Percentiles rank a stretch among this genome's conserved stretches.
These are phyloP conservation scores for Aspergillus neotritici DNA, from an alignment of 2,329 filamentous ascomycete genomes.

Conservation along the genomic window DNA sequence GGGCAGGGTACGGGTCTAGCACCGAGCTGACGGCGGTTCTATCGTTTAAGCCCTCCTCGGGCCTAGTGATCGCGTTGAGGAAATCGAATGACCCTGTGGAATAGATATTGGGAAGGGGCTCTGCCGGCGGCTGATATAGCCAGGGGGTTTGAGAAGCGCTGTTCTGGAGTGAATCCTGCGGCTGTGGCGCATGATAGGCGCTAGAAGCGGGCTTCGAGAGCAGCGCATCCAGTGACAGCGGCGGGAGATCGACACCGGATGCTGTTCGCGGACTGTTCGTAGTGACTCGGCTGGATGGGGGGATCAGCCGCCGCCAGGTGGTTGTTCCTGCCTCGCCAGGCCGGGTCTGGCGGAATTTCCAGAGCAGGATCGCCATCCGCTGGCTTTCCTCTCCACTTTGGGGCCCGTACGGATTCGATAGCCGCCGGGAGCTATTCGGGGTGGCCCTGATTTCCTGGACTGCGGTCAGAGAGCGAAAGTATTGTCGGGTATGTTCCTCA, in stretches of 20 bases:
- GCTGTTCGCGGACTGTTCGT: conserved; percentile 34
- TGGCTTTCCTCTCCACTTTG: conserved; percentile 27
- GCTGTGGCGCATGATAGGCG: conserved; percentile 29
- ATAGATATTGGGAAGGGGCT: conserved; percentile 32
- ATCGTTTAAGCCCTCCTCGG: conserved; percentile 30
- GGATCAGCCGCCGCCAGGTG: conserved; percentile 40
- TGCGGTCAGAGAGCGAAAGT: conserved; percentile 39
- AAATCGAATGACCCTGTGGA: conserved; percentile 30
- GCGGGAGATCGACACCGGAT: conserved; percentile 30
- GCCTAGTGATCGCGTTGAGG: conserved; percentile 28
- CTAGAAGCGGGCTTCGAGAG: conserved; percentile 27
- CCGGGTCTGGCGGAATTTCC: conserved; percentile 43
- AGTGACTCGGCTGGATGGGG: conserved; percentile 31
- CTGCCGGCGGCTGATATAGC: conserved; percentile 33
- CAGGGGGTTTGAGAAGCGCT: conserved; percentile 29
- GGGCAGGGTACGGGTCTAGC: conserved; percentile 29
- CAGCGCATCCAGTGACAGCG: conserved; percentile 33
- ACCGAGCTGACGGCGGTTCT: conserved; percentile 33
- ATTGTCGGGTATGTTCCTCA: conserved; percentile 32
- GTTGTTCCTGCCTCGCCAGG: conserved; percentile 38
- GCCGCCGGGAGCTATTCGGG: conserved; percentile 20
- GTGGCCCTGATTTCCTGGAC: conserved; percentile 43
- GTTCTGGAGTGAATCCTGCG: conserved; percentile 27
- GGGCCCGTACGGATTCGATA: conserved; percentile 23
- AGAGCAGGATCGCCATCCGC: conserved; percentile 41